Percentiles rank a stretch among this genome's conserved stretches.
Conservation (phyloP, 2,329 filamentous ascomycete genomes). For the Fusarium graminum region DNA sequence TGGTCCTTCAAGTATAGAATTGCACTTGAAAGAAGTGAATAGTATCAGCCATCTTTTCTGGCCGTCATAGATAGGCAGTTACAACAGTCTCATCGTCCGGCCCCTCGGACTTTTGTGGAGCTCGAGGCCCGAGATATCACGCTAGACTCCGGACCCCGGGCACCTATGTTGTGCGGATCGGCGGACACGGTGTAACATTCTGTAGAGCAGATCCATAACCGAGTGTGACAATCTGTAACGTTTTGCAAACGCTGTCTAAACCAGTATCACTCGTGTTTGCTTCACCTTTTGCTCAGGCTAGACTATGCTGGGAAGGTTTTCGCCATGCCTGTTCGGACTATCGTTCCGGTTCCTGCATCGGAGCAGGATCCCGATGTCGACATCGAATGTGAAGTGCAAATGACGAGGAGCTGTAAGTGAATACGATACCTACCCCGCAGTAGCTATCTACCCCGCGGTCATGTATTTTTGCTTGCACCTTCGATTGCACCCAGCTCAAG, state of each 20-base stretch:
- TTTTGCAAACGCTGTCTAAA: not conserved
- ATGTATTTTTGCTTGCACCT: slow-evolving; percentile 13
- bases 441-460: slow-evolving; percentile 31
- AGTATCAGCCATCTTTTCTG: not conserved
- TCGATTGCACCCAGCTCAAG: not conserved
- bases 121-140: slow-evolving; percentile 31
- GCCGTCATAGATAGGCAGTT: not conserved
- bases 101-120: slow-evolving; percentile 17
- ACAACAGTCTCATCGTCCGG: not conserved
- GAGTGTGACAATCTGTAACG: not conserved
- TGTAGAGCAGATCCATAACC: not conserved
- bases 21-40: not conserved
- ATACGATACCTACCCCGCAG: slow-evolving; percentile 28
- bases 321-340: slow-evolving; percentile 21
- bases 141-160: slow-evolving; percentile 1
- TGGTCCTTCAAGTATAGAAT: not conserved
- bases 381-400: not conserved
- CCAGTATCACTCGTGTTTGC: not conserved
- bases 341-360: slow-evolving; percentile 30
- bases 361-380: slow-evolving; percentile 24
- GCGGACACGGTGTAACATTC: slow-evolving; percentile 14
- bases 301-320: slow-evolving; percentile 9
- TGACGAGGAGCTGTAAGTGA: not conserved
- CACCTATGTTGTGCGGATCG: not conserved
- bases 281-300: slow-evolving; percentile 1